Percentiles rank a stretch among this genome's conserved stretches.
Conservation (phyloP, 108 stramenopile species). For the Cyclotella cryptica region DNA sequence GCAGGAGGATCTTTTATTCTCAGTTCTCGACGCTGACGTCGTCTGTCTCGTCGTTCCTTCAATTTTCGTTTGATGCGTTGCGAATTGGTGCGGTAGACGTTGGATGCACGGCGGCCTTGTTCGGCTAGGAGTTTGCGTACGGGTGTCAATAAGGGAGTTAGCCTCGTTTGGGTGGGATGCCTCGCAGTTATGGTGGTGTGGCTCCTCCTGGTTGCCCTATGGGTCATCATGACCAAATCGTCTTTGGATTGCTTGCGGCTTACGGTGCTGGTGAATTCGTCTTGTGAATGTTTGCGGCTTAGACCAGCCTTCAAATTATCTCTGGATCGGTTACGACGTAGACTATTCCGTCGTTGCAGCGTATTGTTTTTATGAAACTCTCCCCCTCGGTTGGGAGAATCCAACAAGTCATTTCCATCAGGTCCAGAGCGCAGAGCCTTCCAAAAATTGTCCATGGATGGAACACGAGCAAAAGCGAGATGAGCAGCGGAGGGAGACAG, state of each 20-base stretch:
- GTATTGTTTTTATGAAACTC: neutral
- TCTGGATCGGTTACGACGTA: neutral
- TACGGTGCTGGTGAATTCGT: neutral
- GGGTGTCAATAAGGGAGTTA: slow-evolving; percentile 30
- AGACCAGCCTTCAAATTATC: neutral
- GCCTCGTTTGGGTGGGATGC: neutral
- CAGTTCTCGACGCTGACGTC: slow-evolving; percentile 39
- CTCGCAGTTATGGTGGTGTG: neutral
- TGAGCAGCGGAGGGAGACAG: slow-evolving; percentile 11
- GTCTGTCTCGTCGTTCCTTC: slow-evolving; percentile 35
- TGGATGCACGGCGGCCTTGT: slow-evolving; percentile 11
- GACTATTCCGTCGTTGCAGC: neutral
- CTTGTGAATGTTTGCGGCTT: neutral
- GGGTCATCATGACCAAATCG: neutral
- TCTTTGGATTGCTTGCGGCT: slow-evolving; percentile 8
- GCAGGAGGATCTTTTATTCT: slow-evolving; percentile 27
- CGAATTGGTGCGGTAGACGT: slow-evolving; percentile 16
- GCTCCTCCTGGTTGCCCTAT: neutral
- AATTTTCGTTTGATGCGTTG: slow-evolving; percentile 44
- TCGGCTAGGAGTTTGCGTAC: slow-evolving; percentile 25
- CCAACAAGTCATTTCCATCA: slow-evolving; percentile 42
- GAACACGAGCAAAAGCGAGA: slow-evolving; percentile 3
- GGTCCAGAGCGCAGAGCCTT: slow-evolving; percentile 33
- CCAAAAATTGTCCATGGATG: slow-evolving; percentile 41
- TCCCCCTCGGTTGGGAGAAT: neutral